A percentile compares a stretch with the other conserved stretches of the same genome.
Evolutionary conservation across 2,329 filamentous ascomycete species (phyloP).

Genomic region (Colletotrichum spaethianum): DNA sequence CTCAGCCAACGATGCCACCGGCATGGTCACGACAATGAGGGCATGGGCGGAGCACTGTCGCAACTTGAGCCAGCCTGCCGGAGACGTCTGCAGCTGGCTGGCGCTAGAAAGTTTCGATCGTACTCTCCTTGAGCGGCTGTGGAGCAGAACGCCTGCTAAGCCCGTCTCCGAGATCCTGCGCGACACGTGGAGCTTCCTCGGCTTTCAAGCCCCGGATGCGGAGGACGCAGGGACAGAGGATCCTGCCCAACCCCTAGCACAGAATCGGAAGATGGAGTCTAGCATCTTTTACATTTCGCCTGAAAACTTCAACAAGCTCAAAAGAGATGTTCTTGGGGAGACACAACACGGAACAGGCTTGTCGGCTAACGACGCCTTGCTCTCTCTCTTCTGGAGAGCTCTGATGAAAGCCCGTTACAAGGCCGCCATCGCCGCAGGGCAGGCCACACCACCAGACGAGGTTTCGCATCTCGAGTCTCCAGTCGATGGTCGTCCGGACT

Average conservation of each 20-base stretch:
- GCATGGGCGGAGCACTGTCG: slow-evolving; percentile 51
- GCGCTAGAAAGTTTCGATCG: slow-evolving; percentile 51
- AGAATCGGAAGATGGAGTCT: slow-evolving; percentile 19
- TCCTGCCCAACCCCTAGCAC: not conserved
- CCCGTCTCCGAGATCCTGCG: slow-evolving; percentile 44
- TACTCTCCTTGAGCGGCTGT: slow-evolving; percentile 48
- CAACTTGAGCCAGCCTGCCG: slow-evolving; percentile 42
- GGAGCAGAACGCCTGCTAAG: slow-evolving; percentile 46
- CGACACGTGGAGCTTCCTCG: slow-evolving; percentile 45
- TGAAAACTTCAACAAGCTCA: slow-evolving; percentile 47
- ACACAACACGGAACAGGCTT: slow-evolving; percentile 44
- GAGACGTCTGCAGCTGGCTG: slow-evolving; percentile 46
- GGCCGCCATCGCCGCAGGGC: slow-evolving; percentile 46
- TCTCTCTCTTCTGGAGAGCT: slow-evolving; percentile 53
- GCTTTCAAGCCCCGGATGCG: slow-evolving; percentile 43
- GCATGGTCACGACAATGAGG: slow-evolving; percentile 47
- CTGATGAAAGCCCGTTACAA: slow-evolving; percentile 52
- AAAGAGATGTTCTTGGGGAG: slow-evolving; percentile 46
- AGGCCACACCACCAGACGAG: slow-evolving; percentile 45
- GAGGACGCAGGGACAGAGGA: not conserved
- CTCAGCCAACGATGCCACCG: slow-evolving; percentile 46
- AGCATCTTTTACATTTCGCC: slow-evolving; percentile 35
- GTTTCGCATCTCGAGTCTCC: slow-evolving; percentile 53
- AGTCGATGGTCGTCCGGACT: slow-evolving; percentile 51
- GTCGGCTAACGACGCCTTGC: slow-evolving; percentile 53